Conservation (phyloP, 345 rosid genomes). For the Citrus mangshanensis region DNA sequence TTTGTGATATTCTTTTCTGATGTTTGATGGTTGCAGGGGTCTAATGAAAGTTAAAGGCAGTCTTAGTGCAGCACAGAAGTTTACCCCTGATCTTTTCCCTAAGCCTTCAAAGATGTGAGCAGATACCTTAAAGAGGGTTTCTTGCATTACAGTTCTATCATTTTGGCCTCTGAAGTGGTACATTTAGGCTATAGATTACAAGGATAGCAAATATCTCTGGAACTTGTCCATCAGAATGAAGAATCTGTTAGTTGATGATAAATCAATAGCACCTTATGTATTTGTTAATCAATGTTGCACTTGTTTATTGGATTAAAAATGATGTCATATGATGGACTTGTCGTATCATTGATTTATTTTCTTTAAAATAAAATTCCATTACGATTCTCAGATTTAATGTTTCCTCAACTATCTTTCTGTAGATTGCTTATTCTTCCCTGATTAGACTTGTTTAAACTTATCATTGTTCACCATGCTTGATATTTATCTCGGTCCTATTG, state of each 20-base stretch:
- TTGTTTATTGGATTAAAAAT: not conserved
- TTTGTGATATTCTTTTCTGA: not conserved
- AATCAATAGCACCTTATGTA: not conserved
- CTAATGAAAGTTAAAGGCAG: slow-evolving; percentile 95
- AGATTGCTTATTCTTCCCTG: not conserved
- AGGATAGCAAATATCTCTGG: not conserved
- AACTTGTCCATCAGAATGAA: not conserved
- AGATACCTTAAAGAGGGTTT: not conserved
- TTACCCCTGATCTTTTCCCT: slow-evolving; percentile 97
- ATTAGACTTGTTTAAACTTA: not conserved
- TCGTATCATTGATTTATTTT: not conserved
- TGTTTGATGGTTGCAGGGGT: slow-evolving; percentile 56
- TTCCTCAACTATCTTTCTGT: not conserved
- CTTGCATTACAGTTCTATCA: not conserved
- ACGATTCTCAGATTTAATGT: not conserved
- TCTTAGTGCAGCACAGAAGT: slow-evolving; percentile 88
- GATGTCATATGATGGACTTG: not conserved
- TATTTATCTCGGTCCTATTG: not conserved
- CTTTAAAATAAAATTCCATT: not conserved
- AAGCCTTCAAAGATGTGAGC: slow-evolving; percentile 88
- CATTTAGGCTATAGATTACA: not conserved
- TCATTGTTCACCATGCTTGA: not conserved
- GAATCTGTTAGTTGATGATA: not conserved
- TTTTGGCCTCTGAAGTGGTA: too few species aligned
- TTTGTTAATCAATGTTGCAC: not conserved